Evolutionary conservation across 208 protist species (phyloP), one percentile per base, ranked within the genome.

Genomic region (Endotrypanum monterogeii): DNA sequence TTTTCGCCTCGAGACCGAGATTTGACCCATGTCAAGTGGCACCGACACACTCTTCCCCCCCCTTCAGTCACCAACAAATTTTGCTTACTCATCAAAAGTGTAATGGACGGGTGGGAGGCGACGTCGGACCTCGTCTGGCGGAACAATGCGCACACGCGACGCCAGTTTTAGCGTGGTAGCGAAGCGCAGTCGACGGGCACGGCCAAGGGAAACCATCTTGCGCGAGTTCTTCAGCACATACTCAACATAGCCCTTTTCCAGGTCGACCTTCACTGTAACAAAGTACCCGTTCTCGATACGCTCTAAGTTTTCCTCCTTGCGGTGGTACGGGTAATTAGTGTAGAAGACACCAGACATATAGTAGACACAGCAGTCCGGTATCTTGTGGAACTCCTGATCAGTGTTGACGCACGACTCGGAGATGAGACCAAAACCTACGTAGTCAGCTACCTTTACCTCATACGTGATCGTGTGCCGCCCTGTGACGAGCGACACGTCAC

Each of bases 291-390:
- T 88, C 57, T 91, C 88, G 39, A 98, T 85, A 28, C 79, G 74
- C 57, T 92, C 84, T 0, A 96, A 79, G 54, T 86, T 89, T 67
- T 98, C 94, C 74, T 98, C 92, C 73, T 98, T 98, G 18, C 86
- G 79, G 79, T 96, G 92, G 72, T 96, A 83, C 0, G 90, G 88
- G 73, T 90, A 98, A 78, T 96, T 96, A 50, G 89, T 88, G 87
- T 96, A 98, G 65, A 98, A 96, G 3, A 98, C 94, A 25, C 94
- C 94, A 4, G 94, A 94, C 92, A 96, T 96, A 79, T 98, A 98
- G 78, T 98, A 98, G 51, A 98, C 89, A 66, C 89, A 95, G 79
- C 92, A 94, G 73, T 96, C 80, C 14, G 79, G 69, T 30, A 89
- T 93, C 69, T 92, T 94, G 88, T 96, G 92, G 75, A 96, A 96